Conservation (phyloP, 495 filamentous ascomycete genomes). For the Xylaria bambusicola region DNA sequence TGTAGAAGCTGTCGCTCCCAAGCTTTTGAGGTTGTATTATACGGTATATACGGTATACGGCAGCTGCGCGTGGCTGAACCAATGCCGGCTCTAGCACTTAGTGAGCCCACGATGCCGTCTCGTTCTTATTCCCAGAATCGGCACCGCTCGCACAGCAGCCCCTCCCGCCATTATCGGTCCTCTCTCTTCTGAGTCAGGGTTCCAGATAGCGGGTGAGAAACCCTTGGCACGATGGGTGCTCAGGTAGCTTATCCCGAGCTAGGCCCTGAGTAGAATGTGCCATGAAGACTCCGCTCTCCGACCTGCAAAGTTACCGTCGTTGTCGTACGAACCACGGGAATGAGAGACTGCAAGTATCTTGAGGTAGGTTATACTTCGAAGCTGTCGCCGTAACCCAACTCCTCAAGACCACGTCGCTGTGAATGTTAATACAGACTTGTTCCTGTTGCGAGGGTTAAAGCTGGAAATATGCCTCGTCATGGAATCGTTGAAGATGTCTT, state of each 20-base stretch:
- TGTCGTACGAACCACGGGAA: neutral
- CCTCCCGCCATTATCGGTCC: too few species aligned
- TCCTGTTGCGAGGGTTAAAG: too few species aligned
- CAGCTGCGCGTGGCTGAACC: neutral
- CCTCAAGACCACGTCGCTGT: neutral
- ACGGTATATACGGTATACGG: slow-evolving; percentile 10
- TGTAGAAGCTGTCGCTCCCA: neutral
- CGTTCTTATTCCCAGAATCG: neutral
- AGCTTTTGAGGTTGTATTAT: neutral
- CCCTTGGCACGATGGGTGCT: too few species aligned
- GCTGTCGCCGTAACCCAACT: neutral
- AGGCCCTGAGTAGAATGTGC: slow-evolving; percentile 37
- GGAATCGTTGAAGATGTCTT: neutral
- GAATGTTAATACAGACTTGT: too few species aligned
- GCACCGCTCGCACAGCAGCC: neutral
- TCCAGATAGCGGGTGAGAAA: too few species aligned
- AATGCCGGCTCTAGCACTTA: neutral
- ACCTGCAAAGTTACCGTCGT: slow-evolving; percentile 5
- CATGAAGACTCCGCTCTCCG: slow-evolving; percentile 17
- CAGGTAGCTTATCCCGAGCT: slow-evolving; percentile 22
- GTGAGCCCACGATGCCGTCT: slow-evolving; percentile 1
- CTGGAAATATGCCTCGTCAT: too few species aligned
- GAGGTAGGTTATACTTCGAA: neutral
- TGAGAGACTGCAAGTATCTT: slow-evolving; percentile 1
- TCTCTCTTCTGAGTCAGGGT: too few species aligned